Percentiles rank a stretch among this genome's conserved stretches.
Conservation (phyloP, 2,329 filamentous ascomycete species). For the Colletotrichum lupini region DNA sequence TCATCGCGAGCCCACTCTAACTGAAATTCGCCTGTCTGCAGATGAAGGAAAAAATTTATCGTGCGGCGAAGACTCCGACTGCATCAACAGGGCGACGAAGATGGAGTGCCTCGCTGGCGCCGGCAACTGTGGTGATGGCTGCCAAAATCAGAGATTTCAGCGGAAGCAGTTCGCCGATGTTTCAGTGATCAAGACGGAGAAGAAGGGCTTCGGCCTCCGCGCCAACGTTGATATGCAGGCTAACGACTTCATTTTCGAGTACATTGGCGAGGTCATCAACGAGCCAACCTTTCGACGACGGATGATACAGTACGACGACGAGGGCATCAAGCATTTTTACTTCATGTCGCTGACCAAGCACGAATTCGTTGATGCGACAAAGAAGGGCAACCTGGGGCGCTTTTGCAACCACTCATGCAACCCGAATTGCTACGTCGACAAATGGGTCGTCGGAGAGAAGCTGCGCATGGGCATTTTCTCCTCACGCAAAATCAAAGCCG, state of each 20-base stretch:
- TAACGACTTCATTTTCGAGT: slow-evolving; percentile 96
- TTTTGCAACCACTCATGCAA: slow-evolving; percentile 99
- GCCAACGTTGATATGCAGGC: slow-evolving; percentile 80
- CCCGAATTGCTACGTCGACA: slow-evolving; percentile 98
- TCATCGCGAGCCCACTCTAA: slow-evolving; percentile 31
- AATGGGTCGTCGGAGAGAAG: slow-evolving; percentile 98
- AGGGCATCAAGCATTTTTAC: slow-evolving; percentile 99
- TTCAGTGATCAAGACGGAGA: slow-evolving; percentile 96
- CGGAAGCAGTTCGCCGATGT: slow-evolving; percentile 90
- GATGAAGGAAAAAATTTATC: slow-evolving; percentile 78
- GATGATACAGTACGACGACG: slow-evolving; percentile 92
- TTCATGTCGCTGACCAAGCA: slow-evolving; percentile 98
- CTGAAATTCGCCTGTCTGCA: slow-evolving; percentile 44
- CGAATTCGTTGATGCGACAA: slow-evolving; percentile 97
- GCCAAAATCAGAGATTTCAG: slow-evolving; percentile 96
- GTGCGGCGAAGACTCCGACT: slow-evolving; percentile 96
- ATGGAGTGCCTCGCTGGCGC: slow-evolving; percentile 90
- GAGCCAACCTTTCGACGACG: slow-evolving; percentile 89
- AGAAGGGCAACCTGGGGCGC: slow-evolving; percentile 92
- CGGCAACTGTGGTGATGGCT: slow-evolving; percentile 84
- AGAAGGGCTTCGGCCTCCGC: slow-evolving; percentile 95
- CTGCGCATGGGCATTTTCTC: slow-evolving; percentile 99
- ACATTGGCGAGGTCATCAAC: slow-evolving; percentile 98
- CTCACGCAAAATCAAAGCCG: slow-evolving; percentile 82
- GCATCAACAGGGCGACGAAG: slow-evolving; percentile 97